phyloP scores from a whole-genome alignment of 129 eudicot genomes.

The Kitagawia praeruptora region DNA sequence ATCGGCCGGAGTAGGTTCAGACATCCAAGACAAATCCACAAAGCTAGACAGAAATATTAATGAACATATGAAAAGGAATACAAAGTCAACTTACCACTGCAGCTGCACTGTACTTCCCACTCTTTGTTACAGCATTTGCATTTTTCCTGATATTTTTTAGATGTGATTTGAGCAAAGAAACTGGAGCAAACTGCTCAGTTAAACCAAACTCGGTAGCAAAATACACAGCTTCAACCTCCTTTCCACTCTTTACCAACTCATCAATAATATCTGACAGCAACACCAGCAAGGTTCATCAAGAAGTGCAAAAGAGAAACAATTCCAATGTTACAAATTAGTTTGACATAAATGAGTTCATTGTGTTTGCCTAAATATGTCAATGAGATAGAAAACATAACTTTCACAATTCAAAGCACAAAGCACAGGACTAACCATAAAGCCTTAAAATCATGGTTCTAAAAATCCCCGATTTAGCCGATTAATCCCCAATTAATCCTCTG shows the following conservation, averaged over 20 bases:
- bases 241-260: slow-evolving; percentile 43
- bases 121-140: slow-evolving; percentile 19
- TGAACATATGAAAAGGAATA: neutral
- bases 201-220: slow-evolving; percentile 39
- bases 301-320: neutral
- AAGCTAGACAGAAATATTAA: neutral
- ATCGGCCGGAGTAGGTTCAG: neutral
- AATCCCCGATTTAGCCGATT: too few species aligned
- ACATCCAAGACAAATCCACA: neutral
- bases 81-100: slow-evolving; percentile 30
- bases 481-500: too few species aligned
- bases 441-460: too few species aligned
- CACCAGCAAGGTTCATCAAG: neutral
- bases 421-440: neutral
- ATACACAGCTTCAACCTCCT: slow-evolving; percentile 52
- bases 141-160: slow-evolving; percentile 23
- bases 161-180: slow-evolving; percentile 33
- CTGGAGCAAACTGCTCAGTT: slow-evolving; percentile 38
- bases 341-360: neutral
- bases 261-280: slow-evolving; percentile 36
- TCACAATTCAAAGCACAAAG: neutral
- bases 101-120: slow-evolving; percentile 15
- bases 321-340: neutral
- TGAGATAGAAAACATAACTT: neutral
- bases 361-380: neutral